phyloP scores from a whole-genome alignment of 1,139 yeast species.

The Kodamaea derodonti region DNA sequence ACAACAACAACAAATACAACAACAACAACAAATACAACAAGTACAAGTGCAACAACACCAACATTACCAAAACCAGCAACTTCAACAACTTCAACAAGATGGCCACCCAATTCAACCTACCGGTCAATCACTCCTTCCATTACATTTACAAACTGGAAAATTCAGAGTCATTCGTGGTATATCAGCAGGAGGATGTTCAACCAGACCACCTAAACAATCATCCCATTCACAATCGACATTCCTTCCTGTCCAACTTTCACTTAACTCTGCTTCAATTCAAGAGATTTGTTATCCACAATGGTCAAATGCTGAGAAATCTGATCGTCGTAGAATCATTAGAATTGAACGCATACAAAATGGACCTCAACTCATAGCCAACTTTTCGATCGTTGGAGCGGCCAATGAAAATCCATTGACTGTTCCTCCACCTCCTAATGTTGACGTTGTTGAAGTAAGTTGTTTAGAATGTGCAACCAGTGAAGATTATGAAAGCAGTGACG shows the following conservation, averaged over 20 bases:
- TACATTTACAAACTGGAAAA: neutral
- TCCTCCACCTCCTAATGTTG: constrained; percentile 37
- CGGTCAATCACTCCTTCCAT: neutral
- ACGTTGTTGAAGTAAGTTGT: constrained; percentile 58
- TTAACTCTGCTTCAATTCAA: constrained; percentile 41
- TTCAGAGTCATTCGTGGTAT: constrained; percentile 53
- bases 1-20: neutral
- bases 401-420: constrained; percentile 40
- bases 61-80: neutral
- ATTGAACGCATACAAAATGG: constrained; percentile 53
- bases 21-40: constrained; percentile 1
- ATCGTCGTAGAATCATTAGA: constrained; percentile 54
- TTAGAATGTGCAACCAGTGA: constrained; percentile 40
- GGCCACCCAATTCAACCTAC: neutral
- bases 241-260: constrained; percentile 43
- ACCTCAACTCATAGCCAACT: constrained; percentile 42
- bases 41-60: constrained; percentile 1
- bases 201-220: constrained; percentile 51
- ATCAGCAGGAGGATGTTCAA: constrained; percentile 55
- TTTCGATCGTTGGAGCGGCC: constrained; percentile 52
- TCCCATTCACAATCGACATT: constrained; percentile 30
- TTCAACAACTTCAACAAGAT: constrained; percentile 1
- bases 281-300: constrained; percentile 51
- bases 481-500: constrained; percentile 16
- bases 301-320: constrained; percentile 42